Base-by-base conservation (phyloP, 1,139 yeast species). In the Blastobotrys elegans region DNA sequence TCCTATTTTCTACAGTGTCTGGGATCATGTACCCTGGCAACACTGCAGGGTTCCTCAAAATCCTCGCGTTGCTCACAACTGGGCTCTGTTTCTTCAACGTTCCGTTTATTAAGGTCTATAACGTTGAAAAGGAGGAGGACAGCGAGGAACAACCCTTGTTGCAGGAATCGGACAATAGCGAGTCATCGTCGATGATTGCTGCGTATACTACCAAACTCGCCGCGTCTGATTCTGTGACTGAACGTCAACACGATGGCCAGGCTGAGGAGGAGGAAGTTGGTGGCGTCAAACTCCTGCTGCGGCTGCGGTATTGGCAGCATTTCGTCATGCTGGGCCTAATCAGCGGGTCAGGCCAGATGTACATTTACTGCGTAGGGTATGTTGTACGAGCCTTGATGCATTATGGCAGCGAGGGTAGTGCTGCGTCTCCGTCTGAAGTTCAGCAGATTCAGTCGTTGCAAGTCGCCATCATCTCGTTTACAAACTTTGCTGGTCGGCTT, bases 331-430 rank as follows among this genome's bases (percentile, higher is more conserved):
- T 83, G 47, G 82, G 86, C 0, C 66, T 79, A 3, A 67, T 82
- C 36, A 81, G 83, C 58, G 84, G 88, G 4, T 70, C 80, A 49
- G 90, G 90, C 7, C 90, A 84, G 60, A 79, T 82, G 75, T 84
- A 82, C 60, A 84, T 84, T 29, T 81, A 76, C 59, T 77, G 84
- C 3, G 77, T 82, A 34, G 92, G 92, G 0, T 82, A 77, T 57
- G 73, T 82, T 26, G 75, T 83, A 18, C 75, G 79, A 49, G 84
- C 87, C 2, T 54, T 67, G 40, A 59, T 58, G 2, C 73, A 70
- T 50, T 45, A 45, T 36, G 44, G 49, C 6, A 29, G 29, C 27
- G 8, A 5, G 11, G 3, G 27, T 4, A 32, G 37, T 18, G 16
- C 1, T 1, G 48, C 53, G 11, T 47, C 44, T 16, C 50, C 57